Percentiles rank a stretch among this genome's conserved stretches.
Conservation (phyloP, 1,139 yeast genomes). For the Pichia terricola region DNA sequence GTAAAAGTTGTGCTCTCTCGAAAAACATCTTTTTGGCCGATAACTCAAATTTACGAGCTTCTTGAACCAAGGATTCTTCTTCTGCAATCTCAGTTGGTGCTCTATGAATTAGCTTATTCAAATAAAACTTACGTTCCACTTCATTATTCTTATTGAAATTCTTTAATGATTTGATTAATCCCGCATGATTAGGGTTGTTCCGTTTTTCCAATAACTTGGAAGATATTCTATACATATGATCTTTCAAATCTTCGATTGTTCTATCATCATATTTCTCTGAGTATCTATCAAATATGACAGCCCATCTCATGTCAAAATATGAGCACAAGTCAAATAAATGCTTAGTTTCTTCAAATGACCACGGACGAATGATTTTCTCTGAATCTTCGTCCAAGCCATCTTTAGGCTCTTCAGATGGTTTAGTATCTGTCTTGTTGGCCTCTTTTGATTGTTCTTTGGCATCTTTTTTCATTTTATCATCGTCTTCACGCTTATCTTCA, state of each 20-base stretch:
- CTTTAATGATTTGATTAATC: slow-evolving; percentile 38
- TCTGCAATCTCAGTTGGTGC: slow-evolving; percentile 97
- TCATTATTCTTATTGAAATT: slow-evolving; percentile 59
- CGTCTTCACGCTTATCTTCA: not conserved
- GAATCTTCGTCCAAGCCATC: not conserved
- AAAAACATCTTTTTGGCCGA: slow-evolving; percentile 83
- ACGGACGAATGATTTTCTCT: slow-evolving; percentile 31
- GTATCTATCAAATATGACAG: slow-evolving; percentile 71
- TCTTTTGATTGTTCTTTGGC: slow-evolving; percentile 6
- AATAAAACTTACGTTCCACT: slow-evolving; percentile 66
- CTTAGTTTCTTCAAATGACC: slow-evolving; percentile 75
- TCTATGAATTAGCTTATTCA: slow-evolving; percentile 66
- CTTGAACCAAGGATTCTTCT: slow-evolving; percentile 88
- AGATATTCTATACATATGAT: slow-evolving; percentile 60
- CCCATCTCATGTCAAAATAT: slow-evolving; percentile 80
- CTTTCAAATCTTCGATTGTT: slow-evolving; percentile 70
- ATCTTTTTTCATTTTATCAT: not conserved
- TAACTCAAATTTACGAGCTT: slow-evolving; percentile 85
- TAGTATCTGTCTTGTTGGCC: slow-evolving; percentile 9
- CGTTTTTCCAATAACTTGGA: slow-evolving; percentile 32
- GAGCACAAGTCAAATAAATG: slow-evolving; percentile 65
- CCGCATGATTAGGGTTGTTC: slow-evolving; percentile 35
- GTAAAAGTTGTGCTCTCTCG: slow-evolving; percentile 73
- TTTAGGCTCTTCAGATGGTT: not conserved
- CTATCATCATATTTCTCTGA: slow-evolving; percentile 29